Conservation (phyloP, 2,329 filamentous ascomycete species). For the Aspergillaceae sp. region DNA sequence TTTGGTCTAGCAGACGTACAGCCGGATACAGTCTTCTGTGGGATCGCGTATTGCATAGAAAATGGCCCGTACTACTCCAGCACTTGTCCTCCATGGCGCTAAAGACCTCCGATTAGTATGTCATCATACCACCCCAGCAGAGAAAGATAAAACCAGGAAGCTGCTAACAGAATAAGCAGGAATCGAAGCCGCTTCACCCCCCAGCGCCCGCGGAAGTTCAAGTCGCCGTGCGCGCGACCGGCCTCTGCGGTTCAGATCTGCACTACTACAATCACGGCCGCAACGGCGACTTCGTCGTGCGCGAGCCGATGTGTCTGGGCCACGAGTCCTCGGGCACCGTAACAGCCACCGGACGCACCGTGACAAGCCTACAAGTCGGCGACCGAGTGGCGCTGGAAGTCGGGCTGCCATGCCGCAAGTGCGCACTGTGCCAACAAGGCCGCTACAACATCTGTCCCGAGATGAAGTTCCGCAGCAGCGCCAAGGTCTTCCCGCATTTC, state of each 20-base stretch:
- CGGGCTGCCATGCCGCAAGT: slow-evolving; percentile 68
- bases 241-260: slow-evolving; percentile 62
- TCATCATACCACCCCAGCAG: neutral
- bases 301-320: slow-evolving; percentile 71
- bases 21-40: no score
- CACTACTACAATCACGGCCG: slow-evolving; percentile 84
- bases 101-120: slow-evolving; percentile 53
- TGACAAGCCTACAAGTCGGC: slow-evolving; percentile 56
- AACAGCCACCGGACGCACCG: slow-evolving; percentile 57
- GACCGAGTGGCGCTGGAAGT: slow-evolving; percentile 92
- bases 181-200: slow-evolving; percentile 41
- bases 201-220: slow-evolving; percentile 51
- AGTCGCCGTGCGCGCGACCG: slow-evolving; percentile 56
- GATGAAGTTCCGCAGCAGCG: slow-evolving; percentile 51
- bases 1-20: no score
- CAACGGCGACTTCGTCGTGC: slow-evolving; percentile 78
- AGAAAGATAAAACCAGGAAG: neutral
- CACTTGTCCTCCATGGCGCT: slow-evolving; percentile 51
- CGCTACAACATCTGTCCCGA: slow-evolving; percentile 55
- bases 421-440: slow-evolving; percentile 46
- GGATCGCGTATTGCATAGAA: neutral
- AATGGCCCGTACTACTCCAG: slow-evolving; percentile 20
- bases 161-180: slow-evolving; percentile 32
- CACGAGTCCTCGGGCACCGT: slow-evolving; percentile 74
- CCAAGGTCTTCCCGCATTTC: slow-evolving; percentile 53